phyloP scores from a whole-genome alignment of 345 rosid genomes.

The Leavenworthia alabamica region DNA sequence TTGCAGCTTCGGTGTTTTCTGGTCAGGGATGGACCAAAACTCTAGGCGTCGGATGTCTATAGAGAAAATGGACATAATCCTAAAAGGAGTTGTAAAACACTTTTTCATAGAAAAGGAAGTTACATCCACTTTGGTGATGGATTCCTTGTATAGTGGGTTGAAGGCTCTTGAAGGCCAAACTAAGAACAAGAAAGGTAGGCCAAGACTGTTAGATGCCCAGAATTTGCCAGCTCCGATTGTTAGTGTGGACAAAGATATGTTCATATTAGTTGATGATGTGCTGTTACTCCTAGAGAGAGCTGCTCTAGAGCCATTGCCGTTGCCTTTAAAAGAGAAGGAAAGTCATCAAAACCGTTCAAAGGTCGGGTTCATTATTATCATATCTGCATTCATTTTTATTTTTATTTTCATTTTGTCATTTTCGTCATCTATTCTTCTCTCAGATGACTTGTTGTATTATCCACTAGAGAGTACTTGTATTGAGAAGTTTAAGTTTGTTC shows the following conservation, averaged over 20 bases:
- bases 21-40: constrained; percentile 85
- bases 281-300: constrained; percentile 72
- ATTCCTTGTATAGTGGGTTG: constrained; percentile 96
- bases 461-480: neutral
- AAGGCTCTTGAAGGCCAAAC: constrained; percentile 93
- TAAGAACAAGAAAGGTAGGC: constrained; percentile 59
- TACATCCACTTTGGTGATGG: constrained; percentile 97
- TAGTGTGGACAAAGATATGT: constrained; percentile 69
- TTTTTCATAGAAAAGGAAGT: constrained; percentile 99
- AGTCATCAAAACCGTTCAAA: constrained; percentile 84
- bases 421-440: neutral
- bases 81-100: constrained; percentile 89
- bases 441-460: neutral
- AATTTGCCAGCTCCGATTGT: constrained; percentile 82
- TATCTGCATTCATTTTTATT: neutral
- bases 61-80: constrained; percentile 75
- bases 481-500: neutral
- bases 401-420: too few relatives aligned
- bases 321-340: constrained; percentile 92
- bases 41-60: constrained; percentile 68
- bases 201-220: constrained; percentile 49
- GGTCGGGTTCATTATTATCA: constrained; percentile 38
- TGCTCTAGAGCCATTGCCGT: constrained; percentile 57
- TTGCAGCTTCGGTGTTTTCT: constrained; percentile 82
- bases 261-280: constrained; percentile 87